Conservation (phyloP, 2,329 filamentous ascomycete species). For the Xylariales sp. region DNA sequence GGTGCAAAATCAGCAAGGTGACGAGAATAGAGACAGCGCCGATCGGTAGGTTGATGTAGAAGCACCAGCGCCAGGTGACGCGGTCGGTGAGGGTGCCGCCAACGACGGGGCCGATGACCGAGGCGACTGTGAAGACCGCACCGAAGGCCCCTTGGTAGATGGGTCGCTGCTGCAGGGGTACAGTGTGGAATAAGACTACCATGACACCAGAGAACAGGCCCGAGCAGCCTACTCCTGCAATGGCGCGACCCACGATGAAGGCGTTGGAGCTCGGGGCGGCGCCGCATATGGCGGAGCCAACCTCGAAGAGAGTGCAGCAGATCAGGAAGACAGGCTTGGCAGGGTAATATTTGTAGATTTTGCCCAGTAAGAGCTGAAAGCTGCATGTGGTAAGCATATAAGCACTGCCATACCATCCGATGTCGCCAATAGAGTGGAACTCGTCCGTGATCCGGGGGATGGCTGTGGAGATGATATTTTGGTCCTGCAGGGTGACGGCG, state of each 20-base stretch:
- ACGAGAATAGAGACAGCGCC: conserved; percentile 22
- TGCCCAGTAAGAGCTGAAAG: conserved; percentile 20
- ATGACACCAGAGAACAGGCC: not conserved
- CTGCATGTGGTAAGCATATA: conserved; percentile 19
- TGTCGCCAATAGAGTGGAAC: conserved; percentile 18
- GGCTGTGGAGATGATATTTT: conserved; percentile 16
- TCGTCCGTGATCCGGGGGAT: conserved; percentile 21
- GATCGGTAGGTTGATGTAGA: conserved; percentile 34
- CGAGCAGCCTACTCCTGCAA: conserved; percentile 20
- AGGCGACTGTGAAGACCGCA: conserved; percentile 28
- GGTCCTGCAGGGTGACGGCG: not conserved
- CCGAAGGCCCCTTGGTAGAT: conserved; percentile 28
- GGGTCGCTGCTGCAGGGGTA: conserved; percentile 26
- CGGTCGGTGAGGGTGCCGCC: conserved; percentile 30
- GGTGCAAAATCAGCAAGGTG: conserved; percentile 18
- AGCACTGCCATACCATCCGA: conserved; percentile 23
- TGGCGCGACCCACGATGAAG: conserved; percentile 22
- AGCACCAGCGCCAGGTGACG: conserved; percentile 32
- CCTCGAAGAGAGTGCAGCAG: conserved; percentile 12
- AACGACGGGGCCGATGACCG: conserved; percentile 28
- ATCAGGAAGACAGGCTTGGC: conserved; percentile 14
- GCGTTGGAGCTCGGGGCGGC: conserved; percentile 19
- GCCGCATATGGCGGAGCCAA: conserved; percentile 23
- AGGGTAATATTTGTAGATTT: conserved; percentile 18
- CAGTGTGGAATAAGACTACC: conserved; percentile 10